Evolutionary conservation across 768 basidiomycete genomes (phyloP), one percentile per base, ranked within the genome.

Genomic region (Cubamyces sp.): DNA sequence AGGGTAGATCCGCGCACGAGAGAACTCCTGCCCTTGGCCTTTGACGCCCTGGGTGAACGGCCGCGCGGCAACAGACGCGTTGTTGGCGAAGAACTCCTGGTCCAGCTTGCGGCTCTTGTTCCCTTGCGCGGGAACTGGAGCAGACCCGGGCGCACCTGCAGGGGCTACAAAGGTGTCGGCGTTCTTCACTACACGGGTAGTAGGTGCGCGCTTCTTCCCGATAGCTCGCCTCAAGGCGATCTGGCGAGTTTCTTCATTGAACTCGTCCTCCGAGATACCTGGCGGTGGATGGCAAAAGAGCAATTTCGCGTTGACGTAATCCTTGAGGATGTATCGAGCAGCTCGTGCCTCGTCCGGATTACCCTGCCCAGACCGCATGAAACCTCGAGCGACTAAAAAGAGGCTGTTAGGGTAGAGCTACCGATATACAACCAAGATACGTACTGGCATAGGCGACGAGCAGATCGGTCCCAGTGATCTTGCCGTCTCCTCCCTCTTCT

Each of bases 261-360:
- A 98, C 1, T 78, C 78, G 50, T 84, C 80, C 30, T 87, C 83
- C 1, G 83, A 71, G 3, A 84, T 74, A 12, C 77, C 85, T 1
- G 96, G 94, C n/a, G 96, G 92, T 16, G 93, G 86, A 66, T 96
- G 91, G 66, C 92, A 94, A 74, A 84, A 98, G 9, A 98, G 81
- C 0, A 99, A 81, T 69, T 93, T 94, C 25, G 92, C 97, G 68
- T 91, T 95, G 62, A 98, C 95, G 70, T 96, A 99, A 76, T 99
- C 97, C 74, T 99, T 99, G 51, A 99, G 82, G 58, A 99, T 81
- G 71, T 90, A 90, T 61, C 97, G 87, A 16, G 96, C 93, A 0
- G 97, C 86, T 54, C 94, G 88, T 30, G 97, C 94, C 71, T 98
- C 95, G 71, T 99, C 97, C 11, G 96, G 96, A 75, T 96, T 97